phyloP scores from a whole-genome alignment of 2,329 filamentous ascomycete genomes.

The Fulvia fulva region DNA sequence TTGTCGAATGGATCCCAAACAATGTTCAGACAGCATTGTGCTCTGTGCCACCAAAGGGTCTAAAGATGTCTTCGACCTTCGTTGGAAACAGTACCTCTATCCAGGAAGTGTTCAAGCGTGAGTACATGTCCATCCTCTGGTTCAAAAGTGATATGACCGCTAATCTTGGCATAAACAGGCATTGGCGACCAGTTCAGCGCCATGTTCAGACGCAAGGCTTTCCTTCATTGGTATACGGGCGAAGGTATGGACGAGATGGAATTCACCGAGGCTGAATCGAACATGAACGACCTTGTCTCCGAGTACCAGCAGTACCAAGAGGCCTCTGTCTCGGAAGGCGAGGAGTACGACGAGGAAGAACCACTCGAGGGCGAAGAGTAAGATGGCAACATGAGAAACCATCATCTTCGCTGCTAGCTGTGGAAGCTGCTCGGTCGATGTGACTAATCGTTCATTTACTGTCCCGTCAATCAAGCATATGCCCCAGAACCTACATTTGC shows the following conservation, averaged over 20 bases:
- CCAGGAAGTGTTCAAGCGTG: conserved; percentile 99
- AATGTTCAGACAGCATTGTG: conserved; percentile 99
- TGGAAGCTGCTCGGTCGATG: too few relatives aligned
- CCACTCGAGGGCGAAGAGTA: conserved; percentile 71
- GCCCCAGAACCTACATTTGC: too few relatives aligned
- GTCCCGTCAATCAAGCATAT: too few relatives aligned
- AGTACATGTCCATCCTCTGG: background rate
- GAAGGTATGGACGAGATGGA: conserved; percentile 99
- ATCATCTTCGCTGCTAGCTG: too few relatives aligned
- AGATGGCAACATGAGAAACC: too few relatives aligned
- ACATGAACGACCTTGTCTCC: conserved; percentile 99
- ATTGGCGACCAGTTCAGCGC: conserved; percentile 98
- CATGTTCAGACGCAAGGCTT: conserved; percentile 99
- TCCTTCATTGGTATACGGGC: conserved; percentile 99
- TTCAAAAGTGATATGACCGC: background rate
- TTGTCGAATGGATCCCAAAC: conserved; percentile 99
- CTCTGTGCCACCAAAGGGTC: conserved; percentile 94
- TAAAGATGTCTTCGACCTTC: conserved; percentile 99
- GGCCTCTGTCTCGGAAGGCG: conserved; percentile 91
- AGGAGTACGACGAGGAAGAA: conserved; percentile 87
- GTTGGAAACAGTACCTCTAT: conserved; percentile 99
- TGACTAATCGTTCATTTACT: too few relatives aligned
- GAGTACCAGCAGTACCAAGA: conserved; percentile 99
- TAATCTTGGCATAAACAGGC: background rate
- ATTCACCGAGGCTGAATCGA: conserved; percentile 99